Base-by-base conservation (phyloP, 1,139 yeast species). In the Debaryomyces subglobosus region DNA sequence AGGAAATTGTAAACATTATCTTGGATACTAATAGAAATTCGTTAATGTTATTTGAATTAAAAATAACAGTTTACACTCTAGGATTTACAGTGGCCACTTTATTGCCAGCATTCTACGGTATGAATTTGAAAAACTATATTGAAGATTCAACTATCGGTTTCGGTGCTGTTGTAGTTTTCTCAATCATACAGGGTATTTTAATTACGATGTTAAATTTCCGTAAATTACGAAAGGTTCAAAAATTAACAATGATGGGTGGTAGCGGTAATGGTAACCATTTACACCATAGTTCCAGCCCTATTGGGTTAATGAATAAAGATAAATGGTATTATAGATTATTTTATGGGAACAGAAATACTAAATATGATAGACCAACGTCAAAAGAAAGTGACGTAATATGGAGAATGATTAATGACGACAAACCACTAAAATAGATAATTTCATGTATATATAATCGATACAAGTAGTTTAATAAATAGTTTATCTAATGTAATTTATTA, bases 1-100 rank as follows among this genome's bases (percentile, higher is more conserved):
- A 95, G 63, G 99, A 95, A 63, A 91, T 95, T 60, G 95, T 91
- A 51, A 95, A 95, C 64, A 94, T 95, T 59, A 90, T 95, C 49
- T 71, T 95, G 47, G 99, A 95, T 67, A 91, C 99, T 1, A 94
- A 92, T 63, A 84, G 99, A 68, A 95, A 95, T 67, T 86, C 96
- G 5, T 76, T 94, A 52, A 92, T 94, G 97, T 75, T 94, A 48
- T 83, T 89, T 58, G 97, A 94, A 58, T 71, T 94, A 55, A 85
- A 89, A 59, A 83, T 92, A 36, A 84, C 97, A 0, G 87, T 94
- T 33, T 90, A 90, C 52, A 88, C 98, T 0, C 68, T 94, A 39
- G 96, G 96, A 0, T 78, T 85, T 55, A 84, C 96, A 1, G 87
- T 91, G 12, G 96, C 96, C 1, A 75, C 81, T 0, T 61, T 76